These are phyloP conservation scores for Sphagnum fallax DNA, from an alignment of 228 moss, liverwort and hornwort species.

Conservation along the genomic window DNA sequence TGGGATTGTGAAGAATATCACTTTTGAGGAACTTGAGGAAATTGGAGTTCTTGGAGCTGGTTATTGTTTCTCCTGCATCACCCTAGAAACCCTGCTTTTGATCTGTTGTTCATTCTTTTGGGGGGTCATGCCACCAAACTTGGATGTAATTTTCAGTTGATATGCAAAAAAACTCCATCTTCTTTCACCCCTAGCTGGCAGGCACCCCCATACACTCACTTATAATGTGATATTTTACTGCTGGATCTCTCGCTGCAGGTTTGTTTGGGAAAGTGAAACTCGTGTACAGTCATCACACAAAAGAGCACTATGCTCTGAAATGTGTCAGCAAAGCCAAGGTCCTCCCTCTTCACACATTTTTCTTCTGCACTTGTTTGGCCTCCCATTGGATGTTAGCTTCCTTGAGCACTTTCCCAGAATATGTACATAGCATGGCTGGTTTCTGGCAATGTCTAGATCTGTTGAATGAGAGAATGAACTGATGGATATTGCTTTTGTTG, in stretches of 20 bases:
- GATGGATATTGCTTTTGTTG: no score
- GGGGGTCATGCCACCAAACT: no score
- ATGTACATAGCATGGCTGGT: no score
- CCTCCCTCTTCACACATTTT: neutral
- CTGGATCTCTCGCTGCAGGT: constrained; percentile 31
- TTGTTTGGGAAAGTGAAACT: constrained; percentile 94
- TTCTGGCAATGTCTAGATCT: no score
- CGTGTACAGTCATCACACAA: constrained; percentile 69
- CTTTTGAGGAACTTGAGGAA: constrained; percentile 68
- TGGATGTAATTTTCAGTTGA: no score
- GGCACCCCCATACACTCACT: no score
- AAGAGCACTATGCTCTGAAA: constrained; percentile 82
- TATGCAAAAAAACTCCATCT: no score
- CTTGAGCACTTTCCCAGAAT: no score
- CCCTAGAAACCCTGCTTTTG: neutral
- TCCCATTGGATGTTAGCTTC: no score
- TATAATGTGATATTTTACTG: no score
- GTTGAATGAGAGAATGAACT: no score
- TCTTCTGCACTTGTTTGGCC: neutral
- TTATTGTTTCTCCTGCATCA: constrained; percentile 11
- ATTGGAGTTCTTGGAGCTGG: constrained; percentile 91
- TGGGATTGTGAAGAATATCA: constrained; percentile 76
- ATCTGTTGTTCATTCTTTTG: neutral
- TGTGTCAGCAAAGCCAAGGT: constrained; percentile 97
- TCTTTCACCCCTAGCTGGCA: no score